Percentiles rank a stretch among this genome's conserved stretches.
Evolutionary conservation across 768 basidiomycete species (phyloP).

Genomic region (Trametes villosa): DNA sequence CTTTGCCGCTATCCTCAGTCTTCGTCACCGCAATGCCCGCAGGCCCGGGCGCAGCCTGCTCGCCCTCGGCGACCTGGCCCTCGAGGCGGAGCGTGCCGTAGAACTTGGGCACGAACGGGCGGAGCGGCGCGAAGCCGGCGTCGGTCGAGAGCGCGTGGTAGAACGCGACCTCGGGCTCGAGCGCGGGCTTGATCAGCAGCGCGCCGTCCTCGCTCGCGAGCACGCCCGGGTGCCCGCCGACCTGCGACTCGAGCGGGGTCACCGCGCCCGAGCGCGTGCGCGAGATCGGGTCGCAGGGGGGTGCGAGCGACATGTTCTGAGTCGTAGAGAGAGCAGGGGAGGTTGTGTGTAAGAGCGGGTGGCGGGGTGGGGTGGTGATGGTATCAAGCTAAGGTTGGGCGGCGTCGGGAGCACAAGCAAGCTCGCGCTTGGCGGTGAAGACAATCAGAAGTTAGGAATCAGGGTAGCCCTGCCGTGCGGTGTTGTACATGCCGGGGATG

Average conservation of each 20-base stretch:
- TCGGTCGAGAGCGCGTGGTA: slow-evolving; percentile 60
- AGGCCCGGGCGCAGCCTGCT: slow-evolving; percentile 16
- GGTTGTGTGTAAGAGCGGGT: background rate
- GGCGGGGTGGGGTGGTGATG: slow-evolving; percentile 14
- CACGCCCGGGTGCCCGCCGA: slow-evolving; percentile 84
- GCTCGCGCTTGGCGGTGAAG: too few relatives aligned
- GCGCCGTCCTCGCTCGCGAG: slow-evolving; percentile 70
- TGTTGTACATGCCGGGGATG: too few relatives aligned
- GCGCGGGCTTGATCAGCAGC: slow-evolving; percentile 80
- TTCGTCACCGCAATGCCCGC: slow-evolving; percentile 29
- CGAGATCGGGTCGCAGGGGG: background rate
- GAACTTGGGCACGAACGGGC: slow-evolving; percentile 72
- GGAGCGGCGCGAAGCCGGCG: slow-evolving; percentile 47
- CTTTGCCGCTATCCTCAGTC: slow-evolving; percentile 51
- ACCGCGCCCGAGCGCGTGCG: background rate
- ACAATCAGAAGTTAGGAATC: too few relatives aligned
- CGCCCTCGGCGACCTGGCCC: slow-evolving; percentile 53
- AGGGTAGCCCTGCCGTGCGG: too few relatives aligned
- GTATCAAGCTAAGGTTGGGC: slow-evolving; percentile 11
- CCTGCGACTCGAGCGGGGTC: slow-evolving; percentile 58
- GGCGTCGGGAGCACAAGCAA: too few relatives aligned
- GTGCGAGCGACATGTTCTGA: too few relatives aligned
- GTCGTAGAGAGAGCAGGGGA: background rate
- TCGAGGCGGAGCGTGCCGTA: slow-evolving; percentile 77
- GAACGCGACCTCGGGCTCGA: slow-evolving; percentile 68